phyloP scores from a whole-genome alignment of 2,329 filamentous ascomycete genomes.

The Xylariaceae sp. region DNA sequence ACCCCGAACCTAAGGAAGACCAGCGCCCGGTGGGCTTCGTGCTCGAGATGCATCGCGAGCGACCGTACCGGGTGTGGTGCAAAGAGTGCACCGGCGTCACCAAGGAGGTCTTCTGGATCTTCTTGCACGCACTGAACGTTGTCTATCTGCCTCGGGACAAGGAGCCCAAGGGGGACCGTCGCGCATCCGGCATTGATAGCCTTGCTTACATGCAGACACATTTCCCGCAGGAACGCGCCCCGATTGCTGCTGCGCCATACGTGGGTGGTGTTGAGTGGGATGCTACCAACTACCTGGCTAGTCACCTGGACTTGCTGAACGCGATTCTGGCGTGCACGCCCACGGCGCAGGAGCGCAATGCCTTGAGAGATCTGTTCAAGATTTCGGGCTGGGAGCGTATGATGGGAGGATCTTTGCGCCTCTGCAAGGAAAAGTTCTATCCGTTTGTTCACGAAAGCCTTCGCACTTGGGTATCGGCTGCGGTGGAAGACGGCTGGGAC shows the following conservation, averaged over 20 bases:
- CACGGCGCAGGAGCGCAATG: constrained; percentile 65
- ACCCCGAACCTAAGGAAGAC: constrained; percentile 71
- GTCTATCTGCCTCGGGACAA: constrained; percentile 58
- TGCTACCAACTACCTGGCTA: constrained; percentile 91
- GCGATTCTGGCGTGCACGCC: constrained; percentile 81
- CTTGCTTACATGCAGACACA: constrained; percentile 63
- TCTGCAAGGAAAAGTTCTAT: constrained; percentile 98
- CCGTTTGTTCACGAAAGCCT: constrained; percentile 84
- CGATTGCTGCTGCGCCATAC: constrained; percentile 90
- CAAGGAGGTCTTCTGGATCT: constrained; percentile 99
- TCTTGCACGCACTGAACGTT: constrained; percentile 89
- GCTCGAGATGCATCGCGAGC: constrained; percentile 77
- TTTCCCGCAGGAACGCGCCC: constrained; percentile 82
- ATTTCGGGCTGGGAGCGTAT: constrained; percentile 88
- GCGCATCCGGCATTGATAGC: constrained; percentile 33
- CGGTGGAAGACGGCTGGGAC: constrained; percentile 83
- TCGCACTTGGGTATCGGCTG: constrained; percentile 85
- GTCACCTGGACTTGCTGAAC: constrained; percentile 89
- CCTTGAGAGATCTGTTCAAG: constrained; percentile 69
- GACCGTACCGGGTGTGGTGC: constrained; percentile 91
- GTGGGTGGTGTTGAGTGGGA: constrained; percentile 98
- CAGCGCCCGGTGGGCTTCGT: constrained; percentile 80
- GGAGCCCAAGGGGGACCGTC: constrained; percentile 27
- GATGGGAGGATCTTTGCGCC: constrained; percentile 77
- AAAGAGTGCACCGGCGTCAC: constrained; percentile 90